Percentiles rank a stretch among this genome's conserved stretches.
Conservation (phyloP, 2,329 filamentous ascomycete genomes). For the Aspergillus calidoustus region DNA sequence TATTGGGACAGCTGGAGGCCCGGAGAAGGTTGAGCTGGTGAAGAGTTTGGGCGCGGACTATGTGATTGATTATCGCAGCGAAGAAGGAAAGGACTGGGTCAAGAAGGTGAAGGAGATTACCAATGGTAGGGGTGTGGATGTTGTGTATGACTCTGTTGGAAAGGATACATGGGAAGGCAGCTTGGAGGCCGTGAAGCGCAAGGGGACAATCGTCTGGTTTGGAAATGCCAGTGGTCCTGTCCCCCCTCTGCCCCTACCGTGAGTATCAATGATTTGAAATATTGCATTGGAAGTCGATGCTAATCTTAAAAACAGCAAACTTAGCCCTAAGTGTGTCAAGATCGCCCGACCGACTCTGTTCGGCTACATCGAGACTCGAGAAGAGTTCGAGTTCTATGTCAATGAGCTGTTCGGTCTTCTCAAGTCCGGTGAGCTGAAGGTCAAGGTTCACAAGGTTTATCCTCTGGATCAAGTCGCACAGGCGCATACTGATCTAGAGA, state of each 20-base stretch:
- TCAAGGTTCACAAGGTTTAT: conserved; percentile 77
- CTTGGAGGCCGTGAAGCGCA: conserved; percentile 73
- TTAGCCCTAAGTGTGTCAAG: conserved; percentile 76
- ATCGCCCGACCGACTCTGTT: conserved; percentile 76
- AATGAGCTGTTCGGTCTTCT: conserved; percentile 76
- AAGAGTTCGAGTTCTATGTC: conserved; percentile 73
- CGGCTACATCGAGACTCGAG: conserved; percentile 69
- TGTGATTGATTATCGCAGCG: conserved; percentile 79
- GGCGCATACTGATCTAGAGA: conserved; percentile 79
- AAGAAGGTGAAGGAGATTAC: conserved; percentile 86
- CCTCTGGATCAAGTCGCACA: conserved; percentile 71
- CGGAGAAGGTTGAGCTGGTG: conserved; percentile 73
- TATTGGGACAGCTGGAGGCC: conserved; percentile 77
- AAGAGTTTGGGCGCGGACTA: conserved; percentile 69
- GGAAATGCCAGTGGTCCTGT: conserved; percentile 83
- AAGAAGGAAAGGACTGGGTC: conserved; percentile 78
- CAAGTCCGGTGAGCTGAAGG: conserved; percentile 68
- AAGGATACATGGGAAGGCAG: conserved; percentile 82
- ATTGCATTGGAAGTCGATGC: conserved; percentile 3
- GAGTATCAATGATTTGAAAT: conserved; percentile 48
- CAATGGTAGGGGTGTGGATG: conserved; percentile 71
- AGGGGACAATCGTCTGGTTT: conserved; percentile 78
- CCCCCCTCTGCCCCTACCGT: conserved; percentile 67
- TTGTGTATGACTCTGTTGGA: conserved; percentile 85
- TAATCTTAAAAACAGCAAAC: conserved; percentile 33